A percentile compares a stretch with the other conserved stretches of the same genome.
These are phyloP conservation scores for Moesziomyces sp. DNA, from an alignment of 1,284 basidiomycete species.

Conservation along the genomic window DNA sequence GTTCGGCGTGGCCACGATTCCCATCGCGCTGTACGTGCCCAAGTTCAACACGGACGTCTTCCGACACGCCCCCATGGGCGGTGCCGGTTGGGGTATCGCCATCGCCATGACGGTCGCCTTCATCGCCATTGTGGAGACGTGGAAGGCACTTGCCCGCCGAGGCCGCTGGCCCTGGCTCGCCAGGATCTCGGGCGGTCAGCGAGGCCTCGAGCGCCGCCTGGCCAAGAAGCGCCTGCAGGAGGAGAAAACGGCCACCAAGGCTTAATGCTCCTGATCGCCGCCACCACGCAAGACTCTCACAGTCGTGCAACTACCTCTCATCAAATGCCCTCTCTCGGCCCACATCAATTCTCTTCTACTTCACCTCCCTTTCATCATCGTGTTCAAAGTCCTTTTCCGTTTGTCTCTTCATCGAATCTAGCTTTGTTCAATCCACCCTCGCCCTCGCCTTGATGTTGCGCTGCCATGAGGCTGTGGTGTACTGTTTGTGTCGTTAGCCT, in stretches of 20 bases:
- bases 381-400: too few relatives aligned
- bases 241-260: constrained; percentile 9
- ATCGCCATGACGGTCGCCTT: constrained; percentile 52
- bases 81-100: constrained; percentile 57
- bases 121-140: constrained; percentile 48
- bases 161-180: constrained; percentile 60
- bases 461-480: too few relatives aligned
- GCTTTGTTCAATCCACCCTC: too few relatives aligned
- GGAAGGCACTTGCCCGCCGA: constrained; percentile 56
- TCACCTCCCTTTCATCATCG: too few relatives aligned
- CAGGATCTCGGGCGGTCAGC: constrained; percentile 52
- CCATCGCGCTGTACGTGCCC: constrained; percentile 61
- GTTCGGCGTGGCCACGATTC: constrained; percentile 52
- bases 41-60: constrained; percentile 61
- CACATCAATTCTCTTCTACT: too few relatives aligned
- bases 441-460: too few relatives aligned
- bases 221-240: constrained; percentile 32
- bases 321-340: too few relatives aligned
- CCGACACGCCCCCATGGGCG: constrained; percentile 51
- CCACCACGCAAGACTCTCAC: too few relatives aligned
- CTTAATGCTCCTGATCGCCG: not conserved
- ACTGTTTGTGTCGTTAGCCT: too few relatives aligned
- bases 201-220: constrained; percentile 38
- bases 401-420: too few relatives aligned
- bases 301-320: too few relatives aligned